phyloP scores from a whole-genome alignment of 2,329 filamentous ascomycete genomes.

The Tricladium varicosporioides region DNA sequence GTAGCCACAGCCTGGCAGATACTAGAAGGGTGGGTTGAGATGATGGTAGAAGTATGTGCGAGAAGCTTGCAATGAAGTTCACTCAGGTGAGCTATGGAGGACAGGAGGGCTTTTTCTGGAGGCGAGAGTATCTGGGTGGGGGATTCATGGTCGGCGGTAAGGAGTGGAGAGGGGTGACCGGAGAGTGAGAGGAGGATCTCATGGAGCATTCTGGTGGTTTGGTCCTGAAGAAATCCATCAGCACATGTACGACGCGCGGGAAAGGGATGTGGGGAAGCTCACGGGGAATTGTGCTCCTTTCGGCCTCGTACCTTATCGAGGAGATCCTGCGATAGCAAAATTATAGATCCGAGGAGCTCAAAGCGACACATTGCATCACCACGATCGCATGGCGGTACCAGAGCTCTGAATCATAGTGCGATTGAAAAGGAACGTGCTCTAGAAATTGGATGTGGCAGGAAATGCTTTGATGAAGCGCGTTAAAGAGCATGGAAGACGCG shows the following conservation, averaged over 20 bases:
- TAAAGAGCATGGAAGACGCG: no score
- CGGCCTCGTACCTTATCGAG: conserved; percentile 19
- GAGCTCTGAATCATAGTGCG: neutral
- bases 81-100: conserved; percentile 73
- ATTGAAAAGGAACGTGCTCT: neutral
- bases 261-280: conserved; percentile 1
- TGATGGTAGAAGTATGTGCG: conserved; percentile 63
- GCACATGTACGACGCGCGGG: neutral
- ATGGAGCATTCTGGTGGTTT: conserved; percentile 72
- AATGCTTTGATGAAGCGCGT: no score
- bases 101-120: conserved; percentile 78
- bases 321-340: conserved; percentile 29
- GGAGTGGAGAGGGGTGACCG: conserved; percentile 86
- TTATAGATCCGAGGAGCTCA: conserved; percentile 31
- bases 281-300: conserved; percentile 11
- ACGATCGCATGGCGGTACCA: conserved; percentile 1
- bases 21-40: conserved; percentile 70
- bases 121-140: conserved; percentile 60
- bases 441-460: no score
- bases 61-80: conserved; percentile 73
- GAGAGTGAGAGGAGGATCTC: conserved; percentile 96
- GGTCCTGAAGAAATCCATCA: conserved; percentile 5
- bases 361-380: conserved; percentile 33
- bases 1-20: conserved; percentile 87
- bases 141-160: conserved; percentile 54